Evolutionary conservation across 2,329 filamentous ascomycete genomes (phyloP), one percentile per base, ranked within the genome.

Genomic region (Claviceps paspali): DNA sequence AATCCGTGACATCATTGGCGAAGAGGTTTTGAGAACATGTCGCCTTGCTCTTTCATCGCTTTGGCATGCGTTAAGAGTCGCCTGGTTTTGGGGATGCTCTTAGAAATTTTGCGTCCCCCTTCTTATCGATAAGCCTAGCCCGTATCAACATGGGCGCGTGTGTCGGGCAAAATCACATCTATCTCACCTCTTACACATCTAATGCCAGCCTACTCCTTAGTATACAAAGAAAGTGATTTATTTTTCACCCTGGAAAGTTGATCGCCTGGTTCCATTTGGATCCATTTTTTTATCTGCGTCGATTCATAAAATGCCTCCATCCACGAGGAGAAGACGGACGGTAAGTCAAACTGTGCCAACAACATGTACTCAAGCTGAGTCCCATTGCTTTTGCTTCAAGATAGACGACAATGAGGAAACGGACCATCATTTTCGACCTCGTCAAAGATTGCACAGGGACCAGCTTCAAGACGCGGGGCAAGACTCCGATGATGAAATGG

Each of bases 401-500:
- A 44, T 33, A 6, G 47, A 50, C 2, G 49, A 50, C 6, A 55
- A 56, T 8, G 56, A 58, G 11, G 33, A 47, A 7, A 56, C 60
- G 9, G 53, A 57, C 38, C 49, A 54, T 17, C 45, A 44, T 9
- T n/a, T n/a, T n/a, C 51, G 52, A 6, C 52, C 52, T 5, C 49
- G 49, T 15, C 57, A 58, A 44, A 52, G 56, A 24, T 48, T 40
- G 29, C 50, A 50, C 35, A 46, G 45, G 31, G 44, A 49, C 14
- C 46, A 43, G 23, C 55, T 45, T n/a, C 57, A 49, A 4, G 53
- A 54, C 24, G 49, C 45, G 11, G 54, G 47, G 22, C 45, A 52
- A 29, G 56, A 57, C 5, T 59, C 57, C 5, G 64, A 58, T n/a
- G 57, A 61, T 3, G 54, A 58, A 4, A 55, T 57, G 49, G 53